Percentiles rank a stretch among this genome's conserved stretches.
Conservation (phyloP, 1,284 basidiomycete species). For the Veloboletus limbatus region DNA sequence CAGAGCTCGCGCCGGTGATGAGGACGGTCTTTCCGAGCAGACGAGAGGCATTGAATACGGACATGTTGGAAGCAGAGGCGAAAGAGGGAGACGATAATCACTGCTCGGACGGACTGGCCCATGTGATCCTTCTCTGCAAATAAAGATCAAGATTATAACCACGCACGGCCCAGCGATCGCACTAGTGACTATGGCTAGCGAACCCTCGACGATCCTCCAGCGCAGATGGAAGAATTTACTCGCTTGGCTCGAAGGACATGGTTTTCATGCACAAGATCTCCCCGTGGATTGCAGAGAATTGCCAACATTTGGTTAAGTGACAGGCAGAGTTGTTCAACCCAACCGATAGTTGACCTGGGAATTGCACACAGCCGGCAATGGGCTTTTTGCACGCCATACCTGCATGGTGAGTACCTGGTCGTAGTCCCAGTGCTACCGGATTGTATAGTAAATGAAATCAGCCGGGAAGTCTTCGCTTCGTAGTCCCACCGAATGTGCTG, state of each 20-base stretch:
- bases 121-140: slow-evolving; percentile 6
- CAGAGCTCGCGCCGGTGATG: slow-evolving; percentile 82
- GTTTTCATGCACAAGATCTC: slow-evolving; percentile 45
- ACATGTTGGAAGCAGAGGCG: slow-evolving; percentile 46
- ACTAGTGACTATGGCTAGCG: slow-evolving; percentile 12
- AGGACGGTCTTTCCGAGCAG: slow-evolving; percentile 83
- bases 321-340: background rate
- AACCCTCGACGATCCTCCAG: slow-evolving; percentile 6
- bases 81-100: background rate
- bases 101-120: too few species aligned
- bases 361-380: slow-evolving; percentile 53
- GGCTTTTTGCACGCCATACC: slow-evolving; percentile 56
- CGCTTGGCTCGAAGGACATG: slow-evolving; percentile 53
- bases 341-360: slow-evolving; percentile 7
- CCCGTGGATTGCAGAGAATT: slow-evolving; percentile 45
- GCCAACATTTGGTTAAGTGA: slow-evolving; percentile 39
- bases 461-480: slow-evolving; percentile 59
- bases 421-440: background rate
- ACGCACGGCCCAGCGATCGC: too few species aligned
- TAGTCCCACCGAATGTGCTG: slow-evolving; percentile 65
- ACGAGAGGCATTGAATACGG: slow-evolving; percentile 74
- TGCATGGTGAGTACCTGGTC: slow-evolving; percentile 40
- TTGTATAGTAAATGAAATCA: slow-evolving; percentile 27
- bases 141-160: too few species aligned
- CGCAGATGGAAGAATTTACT: slow-evolving; percentile 50